These are phyloP conservation scores for Colletotrichum camelliae DNA, from an alignment of 2,329 filamentous ascomycete genomes.

Conservation along the genomic window DNA sequence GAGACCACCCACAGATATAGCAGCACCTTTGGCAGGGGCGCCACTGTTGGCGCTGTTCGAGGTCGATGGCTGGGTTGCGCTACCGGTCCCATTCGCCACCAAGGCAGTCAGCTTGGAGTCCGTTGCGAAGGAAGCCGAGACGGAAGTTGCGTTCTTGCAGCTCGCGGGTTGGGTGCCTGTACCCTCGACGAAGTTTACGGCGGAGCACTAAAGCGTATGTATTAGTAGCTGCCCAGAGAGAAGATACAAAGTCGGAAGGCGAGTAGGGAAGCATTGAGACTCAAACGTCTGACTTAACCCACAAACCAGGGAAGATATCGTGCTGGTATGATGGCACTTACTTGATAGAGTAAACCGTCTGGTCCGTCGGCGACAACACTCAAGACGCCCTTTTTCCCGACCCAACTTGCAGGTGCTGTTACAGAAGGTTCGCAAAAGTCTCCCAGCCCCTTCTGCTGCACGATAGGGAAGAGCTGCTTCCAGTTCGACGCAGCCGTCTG, in stretches of 20 bases:
- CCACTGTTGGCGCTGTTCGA: neutral
- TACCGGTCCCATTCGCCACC: neutral
- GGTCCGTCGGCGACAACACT: conserved; percentile 54
- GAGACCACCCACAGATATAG: neutral
- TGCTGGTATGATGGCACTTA: conserved; percentile 30
- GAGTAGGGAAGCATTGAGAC: neutral
- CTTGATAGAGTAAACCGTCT: conserved; percentile 64
- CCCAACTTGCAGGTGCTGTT: conserved; percentile 53
- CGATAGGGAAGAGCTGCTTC: conserved; percentile 58
- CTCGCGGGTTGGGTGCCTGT: conserved; percentile 31
- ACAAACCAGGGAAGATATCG: conserved; percentile 46
- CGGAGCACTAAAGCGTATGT: conserved; percentile 11
- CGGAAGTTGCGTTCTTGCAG: conserved; percentile 40
- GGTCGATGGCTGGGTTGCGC: neutral
- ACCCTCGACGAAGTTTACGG: conserved; percentile 58
- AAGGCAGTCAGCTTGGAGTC: neutral
- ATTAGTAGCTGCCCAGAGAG: neutral
- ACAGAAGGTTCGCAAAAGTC: conserved; percentile 57
- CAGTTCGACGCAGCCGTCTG: conserved; percentile 51
- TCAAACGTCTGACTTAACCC: neutral
- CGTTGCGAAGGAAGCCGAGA: neutral
- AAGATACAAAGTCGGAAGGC: neutral
- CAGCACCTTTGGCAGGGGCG: neutral
- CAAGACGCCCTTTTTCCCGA: conserved; percentile 60
- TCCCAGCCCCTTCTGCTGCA: conserved; percentile 59